These are phyloP conservation scores for Rhizophora mangle DNA, from an alignment of 345 rosid species.

Conservation along the genomic window DNA sequence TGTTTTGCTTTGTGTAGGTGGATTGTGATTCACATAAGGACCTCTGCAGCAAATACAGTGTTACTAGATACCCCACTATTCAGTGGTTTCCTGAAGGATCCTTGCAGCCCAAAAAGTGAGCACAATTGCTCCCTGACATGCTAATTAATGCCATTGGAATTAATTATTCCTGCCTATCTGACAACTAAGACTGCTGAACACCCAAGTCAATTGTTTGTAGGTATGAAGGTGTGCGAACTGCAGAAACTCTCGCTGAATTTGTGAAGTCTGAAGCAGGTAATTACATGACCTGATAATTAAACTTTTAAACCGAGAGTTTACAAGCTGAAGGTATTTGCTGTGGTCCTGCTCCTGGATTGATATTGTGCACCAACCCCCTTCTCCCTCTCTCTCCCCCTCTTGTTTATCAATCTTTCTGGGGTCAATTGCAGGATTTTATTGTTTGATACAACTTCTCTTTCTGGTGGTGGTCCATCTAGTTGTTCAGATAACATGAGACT, in stretches of 20 bases:
- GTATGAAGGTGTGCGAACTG: constrained; percentile 82
- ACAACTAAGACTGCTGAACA: no score
- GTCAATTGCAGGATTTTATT: no score
- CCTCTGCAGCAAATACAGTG: constrained; percentile 80
- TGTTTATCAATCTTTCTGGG: no score
- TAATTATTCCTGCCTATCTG: no score
- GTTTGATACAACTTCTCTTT: no score
- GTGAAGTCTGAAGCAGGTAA: constrained; percentile 91
- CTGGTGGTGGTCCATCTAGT: neutral
- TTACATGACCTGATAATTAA: neutral
- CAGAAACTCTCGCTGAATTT: constrained; percentile 81
- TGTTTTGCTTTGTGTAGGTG: constrained; percentile 45
- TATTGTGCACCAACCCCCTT: no score
- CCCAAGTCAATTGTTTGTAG: constrained; percentile 26
- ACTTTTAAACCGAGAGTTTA: no score
- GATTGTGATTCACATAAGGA: constrained; percentile 93
- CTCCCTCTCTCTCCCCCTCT: no score
- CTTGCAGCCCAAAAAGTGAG: constrained; percentile 86
- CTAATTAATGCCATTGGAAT: no score
- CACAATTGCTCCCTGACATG: neutral
- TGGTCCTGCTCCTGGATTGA: no score
- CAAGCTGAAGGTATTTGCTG: no score
- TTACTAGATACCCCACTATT: constrained; percentile 84
- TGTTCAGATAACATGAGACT: neutral
- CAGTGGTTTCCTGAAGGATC: constrained; percentile 98